Percentiles rank a stretch among this genome's conserved stretches.
Evolutionary conservation across 345 rosid species (phyloP).

Genomic region (Heritiera littoralis): DNA sequence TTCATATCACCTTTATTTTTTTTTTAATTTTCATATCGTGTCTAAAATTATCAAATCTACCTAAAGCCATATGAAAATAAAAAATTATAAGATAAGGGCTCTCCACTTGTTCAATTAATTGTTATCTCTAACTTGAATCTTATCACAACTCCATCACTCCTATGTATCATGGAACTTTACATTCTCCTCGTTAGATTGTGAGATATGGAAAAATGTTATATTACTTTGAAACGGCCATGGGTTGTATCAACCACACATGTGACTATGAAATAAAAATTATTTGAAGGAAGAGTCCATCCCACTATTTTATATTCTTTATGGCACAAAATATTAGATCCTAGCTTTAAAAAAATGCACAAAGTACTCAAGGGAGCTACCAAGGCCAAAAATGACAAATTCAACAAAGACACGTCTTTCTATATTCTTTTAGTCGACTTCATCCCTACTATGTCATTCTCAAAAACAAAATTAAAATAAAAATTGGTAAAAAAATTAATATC

Average conservation of each 20-base stretch:
- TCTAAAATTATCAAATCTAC: no score
- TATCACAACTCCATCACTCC: neutral
- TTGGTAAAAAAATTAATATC: neutral
- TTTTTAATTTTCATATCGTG: no score
- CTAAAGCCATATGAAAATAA: no score
- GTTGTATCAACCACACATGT: slow-evolving; percentile 22
- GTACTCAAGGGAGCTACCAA: neutral
- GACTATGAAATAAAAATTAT: neutral
- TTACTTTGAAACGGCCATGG: neutral
- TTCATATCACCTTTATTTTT: no score
- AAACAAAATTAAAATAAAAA: no score
- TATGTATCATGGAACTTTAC: neutral
- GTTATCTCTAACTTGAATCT: neutral
- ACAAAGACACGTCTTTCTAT: neutral
- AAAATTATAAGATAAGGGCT: no score
- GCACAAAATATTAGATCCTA: neutral
- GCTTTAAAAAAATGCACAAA: neutral
- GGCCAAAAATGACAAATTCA: neutral
- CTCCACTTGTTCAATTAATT: neutral
- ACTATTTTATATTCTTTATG: no score
- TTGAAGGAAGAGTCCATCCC: neutral
- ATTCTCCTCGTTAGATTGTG: neutral
- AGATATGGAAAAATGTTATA: neutral
- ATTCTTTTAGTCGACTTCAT: neutral
- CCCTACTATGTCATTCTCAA: neutral